Evolutionary conservation across 2,329 filamentous ascomycete species (phyloP), one percentile per base, ranked within the genome.

Genomic region (Colletotrichum tabaci): DNA sequence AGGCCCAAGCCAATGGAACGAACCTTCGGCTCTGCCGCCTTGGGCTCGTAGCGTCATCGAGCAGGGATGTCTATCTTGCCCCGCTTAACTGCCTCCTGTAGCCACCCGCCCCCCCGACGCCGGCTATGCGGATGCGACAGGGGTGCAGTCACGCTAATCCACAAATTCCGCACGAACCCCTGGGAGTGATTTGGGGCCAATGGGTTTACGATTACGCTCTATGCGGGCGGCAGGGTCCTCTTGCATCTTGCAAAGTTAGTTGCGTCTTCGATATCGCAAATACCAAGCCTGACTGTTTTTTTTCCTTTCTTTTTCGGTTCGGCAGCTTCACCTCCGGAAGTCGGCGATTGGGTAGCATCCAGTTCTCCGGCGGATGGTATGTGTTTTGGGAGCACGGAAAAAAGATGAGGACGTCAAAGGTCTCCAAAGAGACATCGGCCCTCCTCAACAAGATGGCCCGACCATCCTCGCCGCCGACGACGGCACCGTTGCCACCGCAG

Each of bases 401-500:
- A 23, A 30, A 12, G 35, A 91, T 91, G 89, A 84, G 87, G 52
- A 88, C 88, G 5, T 91, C 90, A 10, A 84, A 86, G 52, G 80
- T 90, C 63, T 90, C 89, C 10, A 85, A 85, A 76, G 89, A 92
- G 38, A 88, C 90, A 0, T 81, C 88, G 5, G 89, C 86, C 73
- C 79, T 90, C n/a, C 82, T 90, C 58, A 84, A 87, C 74, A 71
- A 30, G 21, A 67, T 56, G 57, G 21, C 69, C 40, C 79, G 82
- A 7, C 75, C 85, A n/a, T 82, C 85, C 15, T 50, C 60, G 16
- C 23, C 60, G 26, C 44, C 56, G 10, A 6, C 53, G 26, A n/a
- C 53, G 21, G 21, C 46, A 13, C 21, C 55, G 1, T 73, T 73
- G 15, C 66, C 81, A 52, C 76, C 74, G 47, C 76, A 78, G 26